A percentile compares a stretch with the other conserved stretches of the same genome.
Evolutionary conservation across 2,329 filamentous ascomycete species (phyloP).

Genomic region (Aspergillus unguis): DNA sequence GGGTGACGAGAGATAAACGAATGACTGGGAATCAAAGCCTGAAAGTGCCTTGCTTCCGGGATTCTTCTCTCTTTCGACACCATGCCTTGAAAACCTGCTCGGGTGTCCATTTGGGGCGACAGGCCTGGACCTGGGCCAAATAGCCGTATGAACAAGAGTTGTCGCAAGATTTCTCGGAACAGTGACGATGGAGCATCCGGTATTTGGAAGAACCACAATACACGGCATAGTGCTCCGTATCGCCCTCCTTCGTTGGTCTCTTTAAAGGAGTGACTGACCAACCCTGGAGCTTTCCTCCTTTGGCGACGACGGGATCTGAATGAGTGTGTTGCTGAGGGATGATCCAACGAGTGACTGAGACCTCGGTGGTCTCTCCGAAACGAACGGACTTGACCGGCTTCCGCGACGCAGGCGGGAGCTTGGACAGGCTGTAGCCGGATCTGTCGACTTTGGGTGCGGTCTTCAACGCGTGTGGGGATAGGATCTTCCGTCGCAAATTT

Average conservation of each 20-base stretch:
- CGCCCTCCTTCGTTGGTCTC: slow-evolving; percentile 14
- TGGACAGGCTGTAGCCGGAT: slow-evolving; percentile 9
- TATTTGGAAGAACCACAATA: slow-evolving; percentile 16
- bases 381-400: slow-evolving; percentile 23
- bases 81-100: slow-evolving; percentile 4
- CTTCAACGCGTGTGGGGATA: slow-evolving; percentile 1
- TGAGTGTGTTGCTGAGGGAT: slow-evolving; percentile 21
- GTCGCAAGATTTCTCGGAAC: background rate
- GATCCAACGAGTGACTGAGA: slow-evolving; percentile 28
- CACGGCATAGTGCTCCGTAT: slow-evolving; percentile 10
- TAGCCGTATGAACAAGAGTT: slow-evolving; percentile 1
- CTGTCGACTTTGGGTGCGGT: slow-evolving; percentile 11
- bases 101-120: background rate
- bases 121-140: slow-evolving; percentile 4
- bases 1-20: slow-evolving; percentile 7
- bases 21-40: slow-evolving; percentile 4
- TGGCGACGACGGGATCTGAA: slow-evolving; percentile 1
- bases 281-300: slow-evolving; percentile 13
- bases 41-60: background rate
- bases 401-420: slow-evolving; percentile 13
- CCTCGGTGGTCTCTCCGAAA: slow-evolving; percentile 24
- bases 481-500: background rate
- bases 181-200: slow-evolving; percentile 8
- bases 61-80: background rate
- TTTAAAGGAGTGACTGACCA: slow-evolving; percentile 15